Conservation (phyloP, 768 basidiomycete genomes). For the Gymnopilus junonius region DNA sequence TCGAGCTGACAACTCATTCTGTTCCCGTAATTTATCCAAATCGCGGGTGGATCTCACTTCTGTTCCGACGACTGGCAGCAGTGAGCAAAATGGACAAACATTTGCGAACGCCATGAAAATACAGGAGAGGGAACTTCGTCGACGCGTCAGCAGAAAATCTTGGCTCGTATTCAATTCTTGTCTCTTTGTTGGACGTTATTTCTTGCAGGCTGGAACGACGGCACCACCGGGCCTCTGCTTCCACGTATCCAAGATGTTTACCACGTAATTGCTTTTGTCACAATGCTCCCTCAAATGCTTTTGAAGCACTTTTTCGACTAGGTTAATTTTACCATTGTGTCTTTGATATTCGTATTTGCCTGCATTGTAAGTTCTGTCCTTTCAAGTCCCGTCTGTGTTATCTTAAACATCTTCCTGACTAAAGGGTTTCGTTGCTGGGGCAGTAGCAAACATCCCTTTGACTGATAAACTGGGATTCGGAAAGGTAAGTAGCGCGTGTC, state of each 20-base stretch:
- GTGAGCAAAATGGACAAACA: neutral
- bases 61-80: neutral
- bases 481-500: conserved; percentile 31
- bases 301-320: conserved; percentile 20
- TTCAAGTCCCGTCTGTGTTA: neutral
- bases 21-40: neutral
- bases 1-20: neutral
- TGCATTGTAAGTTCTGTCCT: conserved; percentile 39
- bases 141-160: conserved; percentile 20
- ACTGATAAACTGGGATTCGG: conserved; percentile 46
- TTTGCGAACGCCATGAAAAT: neutral
- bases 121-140: neutral
- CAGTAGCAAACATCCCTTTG: conserved; percentile 42
- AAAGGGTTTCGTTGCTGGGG: conserved; percentile 47
- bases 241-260: conserved; percentile 70
- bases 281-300: neutral
- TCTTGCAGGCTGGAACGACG: conserved; percentile 80
- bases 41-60: neutral
- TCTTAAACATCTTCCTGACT: neutral
- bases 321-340: conserved; percentile 58
- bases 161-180: conserved; percentile 49
- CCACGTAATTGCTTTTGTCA: conserved; percentile 38
- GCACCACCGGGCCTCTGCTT: conserved; percentile 72
- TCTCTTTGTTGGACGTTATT: conserved; percentile 61
- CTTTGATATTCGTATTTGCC: conserved; percentile 56